Base-by-base conservation (phyloP, 2,329 filamentous ascomycete species). In the Ophiosphaerella korrae region DNA sequence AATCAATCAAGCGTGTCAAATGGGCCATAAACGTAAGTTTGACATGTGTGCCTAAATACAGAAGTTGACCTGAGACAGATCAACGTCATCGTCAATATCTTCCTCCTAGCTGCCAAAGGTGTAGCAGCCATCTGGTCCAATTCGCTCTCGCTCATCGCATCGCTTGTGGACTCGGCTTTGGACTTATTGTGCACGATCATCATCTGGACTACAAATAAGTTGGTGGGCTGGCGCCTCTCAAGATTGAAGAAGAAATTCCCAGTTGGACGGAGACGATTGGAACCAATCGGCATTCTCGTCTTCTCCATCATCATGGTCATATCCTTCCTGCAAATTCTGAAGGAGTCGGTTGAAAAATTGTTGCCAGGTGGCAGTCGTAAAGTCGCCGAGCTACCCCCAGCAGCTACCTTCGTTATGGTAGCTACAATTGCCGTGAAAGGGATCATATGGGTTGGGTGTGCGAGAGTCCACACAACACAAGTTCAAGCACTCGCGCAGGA, bases 241-340 rank as follows among this genome's bases (percentile, higher is more conserved):
- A 70, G 74, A 2, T 71, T 85, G 8, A 75, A 77, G 44, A 78
- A 79, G 53, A 78, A 78, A 31, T 87, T 86, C 62, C 84, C 84
- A 0, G 82, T 86, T 18, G 72, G 71, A 6, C 62, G 71, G 7
- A 62, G 63, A 40, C 78, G 84, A 7, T 77, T 87, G 7, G 84
- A 86, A 56, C 84, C 84, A 0, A 74, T 86, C 7, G 84, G 84
- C 1, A 85, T 87, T 39, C 75, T 87, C 8, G 83, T 86, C 41
- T 86, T 86, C 69, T 82, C 80, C 23, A 81, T 86, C 55, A 81
- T 74, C 55, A 87, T 87, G 84, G 77, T 86, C 41, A 80, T 85
- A 3, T 84, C 82, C 2, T 86, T 87, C 57, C 66, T 82, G 7
- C 83, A 86, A 59, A 84, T 87, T 38, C 70, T 84, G 7, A 75